phyloP scores from a whole-genome alignment of 2,329 filamentous ascomycete genomes.

The Talaromyces amestolkiae region DNA sequence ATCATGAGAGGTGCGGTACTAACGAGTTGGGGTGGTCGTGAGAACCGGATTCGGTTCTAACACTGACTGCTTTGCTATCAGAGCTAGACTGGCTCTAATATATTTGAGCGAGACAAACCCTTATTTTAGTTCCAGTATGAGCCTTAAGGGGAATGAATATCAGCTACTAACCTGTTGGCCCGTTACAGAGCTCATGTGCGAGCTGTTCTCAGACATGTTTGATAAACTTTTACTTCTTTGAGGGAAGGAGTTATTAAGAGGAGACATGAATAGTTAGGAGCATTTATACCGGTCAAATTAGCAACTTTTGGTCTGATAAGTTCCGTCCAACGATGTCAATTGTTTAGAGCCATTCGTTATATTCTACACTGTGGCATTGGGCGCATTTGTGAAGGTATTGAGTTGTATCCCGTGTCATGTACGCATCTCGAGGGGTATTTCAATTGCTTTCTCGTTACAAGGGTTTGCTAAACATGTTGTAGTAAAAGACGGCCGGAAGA shows the following conservation, averaged over 20 bases:
- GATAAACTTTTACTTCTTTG: not conserved
- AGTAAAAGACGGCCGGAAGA: no score
- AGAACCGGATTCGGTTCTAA: not conserved
- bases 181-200: not conserved
- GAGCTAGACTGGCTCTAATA: not conserved
- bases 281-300: not conserved
- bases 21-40: not conserved
- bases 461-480: no score
- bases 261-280: not conserved
- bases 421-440: no score
- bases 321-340: not conserved
- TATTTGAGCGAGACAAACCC: no score
- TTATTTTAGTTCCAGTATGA: not conserved
- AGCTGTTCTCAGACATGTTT: not conserved
- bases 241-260: not conserved
- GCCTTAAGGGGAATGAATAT: not conserved
- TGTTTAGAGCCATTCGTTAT: not conserved
- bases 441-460: no score
- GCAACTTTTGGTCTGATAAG: not conserved
- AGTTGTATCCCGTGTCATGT: no score
- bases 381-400: no score
- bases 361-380: no score
- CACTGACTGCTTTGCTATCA: not conserved
- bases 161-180: not conserved
- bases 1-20: not conserved